These are phyloP conservation scores for Clarireedia sp. DNA, from an alignment of 2,329 filamentous ascomycete genomes.

Conservation along the genomic window DNA sequence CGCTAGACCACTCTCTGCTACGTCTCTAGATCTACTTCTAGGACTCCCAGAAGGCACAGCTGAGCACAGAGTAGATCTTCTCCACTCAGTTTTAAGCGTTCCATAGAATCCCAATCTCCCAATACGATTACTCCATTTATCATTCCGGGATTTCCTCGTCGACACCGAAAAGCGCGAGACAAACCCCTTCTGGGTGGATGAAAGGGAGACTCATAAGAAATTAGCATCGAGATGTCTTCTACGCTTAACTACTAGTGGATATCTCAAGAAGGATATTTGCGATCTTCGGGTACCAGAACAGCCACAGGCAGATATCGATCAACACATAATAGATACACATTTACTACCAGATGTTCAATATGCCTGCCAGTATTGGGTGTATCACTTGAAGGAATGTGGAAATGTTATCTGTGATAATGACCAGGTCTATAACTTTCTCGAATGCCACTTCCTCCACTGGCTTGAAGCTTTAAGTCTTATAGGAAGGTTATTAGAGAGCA, in stretches of 20 bases:
- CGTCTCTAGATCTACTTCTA: slow-evolving; percentile 1
- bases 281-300: slow-evolving; percentile 18
- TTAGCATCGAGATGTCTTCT: slow-evolving; percentile 32
- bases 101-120: neutral
- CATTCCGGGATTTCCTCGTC: slow-evolving; percentile 14
- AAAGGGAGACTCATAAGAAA: slow-evolving; percentile 26
- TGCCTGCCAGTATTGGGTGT: slow-evolving; percentile 17
- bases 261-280: slow-evolving; percentile 33
- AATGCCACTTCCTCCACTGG: slow-evolving; percentile 32
- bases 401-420: slow-evolving; percentile 24
- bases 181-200: slow-evolving; percentile 32
- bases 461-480: slow-evolving; percentile 21
- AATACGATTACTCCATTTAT: slow-evolving; percentile 6
- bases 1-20: slow-evolving; percentile 3
- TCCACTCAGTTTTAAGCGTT: slow-evolving; percentile 3
- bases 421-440: slow-evolving; percentile 31
- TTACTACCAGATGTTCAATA: slow-evolving; percentile 28
- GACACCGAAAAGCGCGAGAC: slow-evolving; percentile 11
- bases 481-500: slow-evolving; percentile 12
- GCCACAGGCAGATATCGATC: slow-evolving; percentile 32
- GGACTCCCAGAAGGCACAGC: neutral
- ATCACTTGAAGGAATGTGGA: slow-evolving; percentile 18
- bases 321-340: slow-evolving; percentile 16
- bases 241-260: slow-evolving; percentile 24
- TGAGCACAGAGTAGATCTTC: neutral